phyloP scores from a whole-genome alignment of 2,329 filamentous ascomycete genomes.

The Boeremia exigua region DNA sequence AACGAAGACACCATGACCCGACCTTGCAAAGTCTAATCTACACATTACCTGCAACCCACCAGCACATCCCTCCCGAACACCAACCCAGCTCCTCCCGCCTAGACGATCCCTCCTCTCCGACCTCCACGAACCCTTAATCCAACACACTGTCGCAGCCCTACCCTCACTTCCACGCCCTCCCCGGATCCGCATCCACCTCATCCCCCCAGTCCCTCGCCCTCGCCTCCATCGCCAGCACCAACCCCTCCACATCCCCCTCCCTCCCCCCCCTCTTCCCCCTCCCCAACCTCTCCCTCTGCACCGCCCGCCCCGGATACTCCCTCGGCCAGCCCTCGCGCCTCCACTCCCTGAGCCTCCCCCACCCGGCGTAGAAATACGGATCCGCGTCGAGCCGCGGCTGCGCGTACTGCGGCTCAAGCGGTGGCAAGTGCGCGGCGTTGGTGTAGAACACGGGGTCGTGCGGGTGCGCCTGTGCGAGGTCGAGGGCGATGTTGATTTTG shows the following conservation, averaged over 20 bases:
- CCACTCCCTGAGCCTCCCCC: constrained; percentile 21
- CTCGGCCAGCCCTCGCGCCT: constrained; percentile 26
- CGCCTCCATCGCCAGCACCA: background rate
- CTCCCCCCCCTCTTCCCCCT: background rate
- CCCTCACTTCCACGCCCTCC: constrained; percentile 1
- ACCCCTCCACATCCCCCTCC: background rate
- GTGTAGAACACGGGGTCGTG: constrained; percentile 13
- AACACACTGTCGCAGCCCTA: background rate
- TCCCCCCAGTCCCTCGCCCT: background rate
- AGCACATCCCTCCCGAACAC: no score
- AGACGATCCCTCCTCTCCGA: no score
- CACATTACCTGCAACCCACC: no score
- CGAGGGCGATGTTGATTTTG: constrained; percentile 20
- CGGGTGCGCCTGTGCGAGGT: constrained; percentile 5
- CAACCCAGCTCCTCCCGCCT: no score
- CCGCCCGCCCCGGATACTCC: constrained; percentile 11
- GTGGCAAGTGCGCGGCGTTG: constrained; percentile 4
- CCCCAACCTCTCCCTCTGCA: constrained; percentile 5
- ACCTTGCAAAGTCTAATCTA: no score
- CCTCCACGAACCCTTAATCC: background rate
- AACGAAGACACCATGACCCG: no score
- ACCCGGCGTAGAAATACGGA: background rate
- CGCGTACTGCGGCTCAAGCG: constrained; percentile 26
- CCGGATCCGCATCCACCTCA: constrained; percentile 4
- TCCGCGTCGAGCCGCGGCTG: constrained; percentile 20